phyloP scores from a whole-genome alignment of 345 rosid genomes.

The Barbarea vulgaris region DNA sequence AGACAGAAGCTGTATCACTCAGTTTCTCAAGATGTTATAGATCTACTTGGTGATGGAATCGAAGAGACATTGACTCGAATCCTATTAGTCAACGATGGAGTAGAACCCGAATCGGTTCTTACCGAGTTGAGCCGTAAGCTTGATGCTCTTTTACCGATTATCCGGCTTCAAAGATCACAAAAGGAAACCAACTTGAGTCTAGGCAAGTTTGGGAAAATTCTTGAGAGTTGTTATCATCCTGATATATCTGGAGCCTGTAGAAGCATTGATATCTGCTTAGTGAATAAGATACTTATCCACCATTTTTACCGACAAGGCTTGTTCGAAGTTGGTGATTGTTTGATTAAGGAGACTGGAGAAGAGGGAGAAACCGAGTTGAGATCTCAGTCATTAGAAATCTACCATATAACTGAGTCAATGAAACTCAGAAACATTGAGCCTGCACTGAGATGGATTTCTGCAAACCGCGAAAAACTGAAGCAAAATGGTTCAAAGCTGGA shows the following conservation, averaged over 20 bases:
- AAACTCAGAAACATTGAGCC: constrained; percentile 57
- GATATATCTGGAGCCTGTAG: constrained; percentile 74
- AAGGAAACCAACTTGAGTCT: constrained; percentile 57
- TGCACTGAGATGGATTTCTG: constrained; percentile 72
- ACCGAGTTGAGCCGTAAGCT: constrained; percentile 59
- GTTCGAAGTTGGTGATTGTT: constrained; percentile 81
- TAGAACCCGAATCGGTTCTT: constrained; percentile 39
- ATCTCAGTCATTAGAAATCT: constrained; percentile 61
- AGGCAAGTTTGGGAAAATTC: constrained; percentile 57
- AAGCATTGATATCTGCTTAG: constrained; percentile 54
- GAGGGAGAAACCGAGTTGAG: constrained; percentile 46
- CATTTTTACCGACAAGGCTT: constrained; percentile 75
- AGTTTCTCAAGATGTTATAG: constrained; percentile 52
- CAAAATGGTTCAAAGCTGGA: constrained; percentile 55
- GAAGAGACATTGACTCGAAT: constrained; percentile 52
- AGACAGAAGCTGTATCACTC: constrained; percentile 64
- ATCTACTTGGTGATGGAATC: constrained; percentile 53
- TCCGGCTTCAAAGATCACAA: constrained; percentile 60
- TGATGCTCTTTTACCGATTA: constrained; percentile 45
- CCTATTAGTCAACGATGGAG: constrained; percentile 33
- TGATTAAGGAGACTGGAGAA: constrained; percentile 62
- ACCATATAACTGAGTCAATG: constrained; percentile 61
- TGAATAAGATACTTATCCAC: constrained; percentile 64
- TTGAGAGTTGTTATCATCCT: constrained; percentile 61
- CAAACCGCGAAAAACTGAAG: constrained; percentile 54